Conservation (phyloP, 192 early-diverging fungal genomes). For the Diversispora eburnea region DNA sequence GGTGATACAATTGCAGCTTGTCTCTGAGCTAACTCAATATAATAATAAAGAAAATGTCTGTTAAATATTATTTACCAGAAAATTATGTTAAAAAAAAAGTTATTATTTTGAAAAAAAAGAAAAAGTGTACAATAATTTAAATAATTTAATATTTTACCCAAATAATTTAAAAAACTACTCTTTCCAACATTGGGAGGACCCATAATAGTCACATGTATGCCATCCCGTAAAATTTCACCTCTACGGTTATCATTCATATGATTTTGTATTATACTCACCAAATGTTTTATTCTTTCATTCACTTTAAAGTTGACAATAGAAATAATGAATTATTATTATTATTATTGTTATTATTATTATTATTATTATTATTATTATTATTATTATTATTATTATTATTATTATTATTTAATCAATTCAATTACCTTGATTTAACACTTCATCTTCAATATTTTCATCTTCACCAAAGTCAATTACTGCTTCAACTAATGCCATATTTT, state of each 20-base stretch:
- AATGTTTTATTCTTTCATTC: background rate
- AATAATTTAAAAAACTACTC: constrained; percentile 65
- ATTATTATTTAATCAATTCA: constrained; percentile 1
- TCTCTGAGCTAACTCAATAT: constrained; percentile 49
- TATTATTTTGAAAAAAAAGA: background rate
- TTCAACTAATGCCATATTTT: constrained; percentile 59
- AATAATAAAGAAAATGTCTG: too few relatives aligned
- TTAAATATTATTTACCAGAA: too few relatives aligned
- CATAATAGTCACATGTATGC: constrained; percentile 65
- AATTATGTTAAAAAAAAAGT: too few relatives aligned
- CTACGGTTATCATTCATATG: constrained; percentile 62
- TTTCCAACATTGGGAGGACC: constrained; percentile 81
- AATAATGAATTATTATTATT: too few relatives aligned
- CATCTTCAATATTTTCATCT: constrained; percentile 77
- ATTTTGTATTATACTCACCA: constrained; percentile 31
- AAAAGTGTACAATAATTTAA: background rate
- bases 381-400: constrained; percentile 27
- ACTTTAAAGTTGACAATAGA: too few relatives aligned
- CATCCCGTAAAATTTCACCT: constrained; percentile 70
- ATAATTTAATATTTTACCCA: constrained; percentile 44
- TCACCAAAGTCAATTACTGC: constrained; percentile 78
- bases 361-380: background rate
- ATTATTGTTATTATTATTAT: too few relatives aligned
- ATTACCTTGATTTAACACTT: constrained; percentile 52
- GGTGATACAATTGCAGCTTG: constrained; percentile 74